Evolutionary conservation across 2,329 filamentous ascomycete species (phyloP).

Genomic region (Coniochaeta ligniaria): DNA sequence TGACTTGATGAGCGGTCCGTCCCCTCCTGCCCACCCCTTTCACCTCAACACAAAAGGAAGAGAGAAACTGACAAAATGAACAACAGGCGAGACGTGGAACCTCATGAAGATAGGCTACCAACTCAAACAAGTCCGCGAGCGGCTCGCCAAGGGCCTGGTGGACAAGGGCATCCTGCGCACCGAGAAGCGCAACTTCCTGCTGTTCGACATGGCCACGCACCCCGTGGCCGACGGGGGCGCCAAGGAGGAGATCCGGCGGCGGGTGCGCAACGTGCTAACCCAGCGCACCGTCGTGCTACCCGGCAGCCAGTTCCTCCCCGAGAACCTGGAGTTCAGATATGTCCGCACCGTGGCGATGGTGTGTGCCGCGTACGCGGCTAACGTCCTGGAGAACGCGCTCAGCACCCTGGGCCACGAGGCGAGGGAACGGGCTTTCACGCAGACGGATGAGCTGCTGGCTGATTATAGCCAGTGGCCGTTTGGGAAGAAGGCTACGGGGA

Average conservation of each 20-base stretch:
- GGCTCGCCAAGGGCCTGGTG: conserved; percentile 91
- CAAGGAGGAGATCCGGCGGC: conserved; percentile 92
- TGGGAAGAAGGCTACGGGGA: conserved; percentile 68
- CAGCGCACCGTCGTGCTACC: conserved; percentile 90
- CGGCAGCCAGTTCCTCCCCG: conserved; percentile 80
- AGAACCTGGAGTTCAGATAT: conserved; percentile 91
- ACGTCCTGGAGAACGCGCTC: conserved; percentile 96
- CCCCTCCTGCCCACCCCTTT: conserved; percentile 5
- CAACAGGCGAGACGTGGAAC: conserved; percentile 94
- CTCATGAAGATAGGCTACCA: conserved; percentile 99
- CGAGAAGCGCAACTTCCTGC: conserved; percentile 97
- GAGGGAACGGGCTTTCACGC: conserved; percentile 87
- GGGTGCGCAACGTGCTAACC: conserved; percentile 87
- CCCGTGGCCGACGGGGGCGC: conserved; percentile 93
- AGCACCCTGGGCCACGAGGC: conserved; percentile 90
- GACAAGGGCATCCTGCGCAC: conserved; percentile 98
- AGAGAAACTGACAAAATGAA: not conserved
- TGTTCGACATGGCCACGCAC: conserved; percentile 99
- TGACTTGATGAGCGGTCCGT: conserved; percentile 92
- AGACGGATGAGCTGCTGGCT: conserved; percentile 90
- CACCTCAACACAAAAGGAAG: conserved; percentile 2
- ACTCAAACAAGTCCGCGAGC: conserved; percentile 97
- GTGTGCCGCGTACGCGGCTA: conserved; percentile 94
- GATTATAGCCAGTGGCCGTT: conserved; percentile 99
- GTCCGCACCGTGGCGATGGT: conserved; percentile 91